Evolutionary conservation across 2,329 filamentous ascomycete genomes (phyloP), one percentile per base, ranked within the genome.

Genomic region (Colletotrichum chrysophilum): DNA sequence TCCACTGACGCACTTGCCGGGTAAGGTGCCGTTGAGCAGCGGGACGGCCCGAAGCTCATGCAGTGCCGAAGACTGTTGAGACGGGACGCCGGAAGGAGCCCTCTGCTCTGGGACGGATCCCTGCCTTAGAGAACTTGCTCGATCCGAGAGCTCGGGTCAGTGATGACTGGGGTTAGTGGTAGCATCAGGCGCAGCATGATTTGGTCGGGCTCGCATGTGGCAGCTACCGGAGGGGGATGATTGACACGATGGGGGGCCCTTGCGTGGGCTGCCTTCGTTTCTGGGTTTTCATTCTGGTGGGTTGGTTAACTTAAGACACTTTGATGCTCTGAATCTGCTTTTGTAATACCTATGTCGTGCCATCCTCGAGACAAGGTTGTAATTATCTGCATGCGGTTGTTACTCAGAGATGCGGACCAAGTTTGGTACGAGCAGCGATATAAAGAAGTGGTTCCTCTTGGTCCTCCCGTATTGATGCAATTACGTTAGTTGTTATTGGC

Each of bases 21-120:
- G 12, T 16, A 24, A 36, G 52, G 32, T 13, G 66, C 28, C 52
- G 52, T 32, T 4, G 32, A 21, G 21, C 14, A 26, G 36, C 67
- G 67, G 67, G 67, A 60, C 67, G 67, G 18, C 8, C 67, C 67
- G 67, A 34, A 26, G 36, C 56, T 62, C n/a, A 70, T 62, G 67
- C 67, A 43, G 14, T 61, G 34, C 26, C 28, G 18, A 62, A 52
- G 28, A 30, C 56, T 62, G 56, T 70, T 55, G 55, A 52, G 26
- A 32, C n/a, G 14, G 26, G 14, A 36, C 65, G 43, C 28, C 1
- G 26, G 21, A 26, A 18, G 18, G n/a, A n/a, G 28, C 43, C n/a
- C n/a, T 52, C 0, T 52, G 12, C 0, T 58, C 55, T 58, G 24
- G 55, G 55, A 16, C 12, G 13, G 43, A 43, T 48, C 28, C 32